Evolutionary conservation across 305 asterid species (phyloP).

Genomic region (Solanum hybrid): DNA sequence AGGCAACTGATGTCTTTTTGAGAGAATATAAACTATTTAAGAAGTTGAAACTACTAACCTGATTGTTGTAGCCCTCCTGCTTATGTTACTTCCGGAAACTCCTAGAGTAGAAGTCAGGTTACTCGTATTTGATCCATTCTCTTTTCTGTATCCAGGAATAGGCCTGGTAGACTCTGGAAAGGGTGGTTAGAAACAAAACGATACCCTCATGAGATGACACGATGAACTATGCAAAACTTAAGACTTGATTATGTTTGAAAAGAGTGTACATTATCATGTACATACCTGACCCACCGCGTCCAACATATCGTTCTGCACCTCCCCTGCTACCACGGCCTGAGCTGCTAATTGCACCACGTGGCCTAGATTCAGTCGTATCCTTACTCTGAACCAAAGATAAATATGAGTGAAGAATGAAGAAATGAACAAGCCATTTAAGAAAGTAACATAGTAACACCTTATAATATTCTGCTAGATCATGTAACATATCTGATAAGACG

Average conservation of each 20-base stretch:
- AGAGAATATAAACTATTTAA: neutral
- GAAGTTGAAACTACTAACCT: conserved; percentile 33
- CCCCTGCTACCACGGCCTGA: conserved; percentile 50
- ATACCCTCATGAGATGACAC: neutral
- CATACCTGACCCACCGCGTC: conserved; percentile 68
- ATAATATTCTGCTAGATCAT: neutral
- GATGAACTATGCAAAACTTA: neutral
- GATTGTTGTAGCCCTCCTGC: conserved; percentile 39
- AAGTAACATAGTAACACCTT: neutral
- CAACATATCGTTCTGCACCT: conserved; percentile 46
- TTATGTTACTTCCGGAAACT: conserved; percentile 33
- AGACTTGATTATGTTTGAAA: neutral
- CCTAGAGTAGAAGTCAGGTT: conserved; percentile 32
- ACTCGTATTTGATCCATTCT: conserved; percentile 40
- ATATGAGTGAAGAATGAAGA: neutral
- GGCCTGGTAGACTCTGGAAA: conserved; percentile 51
- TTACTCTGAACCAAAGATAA: conserved; percentile 41
- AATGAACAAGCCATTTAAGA: conserved; percentile 2
- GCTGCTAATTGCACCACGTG: conserved; percentile 44
- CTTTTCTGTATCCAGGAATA: conserved; percentile 43
- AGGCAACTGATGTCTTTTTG: neutral
- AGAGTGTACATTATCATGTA: conserved; percentile 5
- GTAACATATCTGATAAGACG: neutral
- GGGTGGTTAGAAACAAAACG: neutral
- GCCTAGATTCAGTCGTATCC: conserved; percentile 58